Evolutionary conservation across 257 asterid species (phyloP).

Genomic region (Ilex aquifolium): DNA sequence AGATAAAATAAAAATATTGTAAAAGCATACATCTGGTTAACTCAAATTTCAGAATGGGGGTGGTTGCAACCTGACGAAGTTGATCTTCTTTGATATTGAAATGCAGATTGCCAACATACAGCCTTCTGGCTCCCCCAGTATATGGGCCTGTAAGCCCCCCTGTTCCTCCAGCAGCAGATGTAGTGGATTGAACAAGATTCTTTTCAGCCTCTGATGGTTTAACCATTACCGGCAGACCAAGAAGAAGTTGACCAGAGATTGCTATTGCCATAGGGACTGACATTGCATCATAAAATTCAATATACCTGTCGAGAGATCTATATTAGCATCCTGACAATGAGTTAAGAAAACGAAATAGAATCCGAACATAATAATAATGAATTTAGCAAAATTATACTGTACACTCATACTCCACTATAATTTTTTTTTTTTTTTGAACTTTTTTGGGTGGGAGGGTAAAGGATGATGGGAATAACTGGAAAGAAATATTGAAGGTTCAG

Average conservation of each 20-base stretch:
- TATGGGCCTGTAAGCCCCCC: conserved; percentile 39
- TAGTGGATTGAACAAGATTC: conserved; percentile 63
- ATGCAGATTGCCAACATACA: conserved; percentile 67
- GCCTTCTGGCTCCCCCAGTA: conserved; percentile 54
- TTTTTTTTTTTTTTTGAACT: no score
- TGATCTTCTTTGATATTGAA: conserved; percentile 58
- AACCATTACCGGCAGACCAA: conserved; percentile 68
- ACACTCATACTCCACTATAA: no score
- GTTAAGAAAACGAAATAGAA: background rate
- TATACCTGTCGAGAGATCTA: conserved; percentile 32
- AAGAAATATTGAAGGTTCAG: no score
- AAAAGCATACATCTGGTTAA: no score
- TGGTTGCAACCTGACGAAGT: conserved; percentile 48
- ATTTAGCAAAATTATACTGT: no score
- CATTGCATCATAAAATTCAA: conserved; percentile 60
- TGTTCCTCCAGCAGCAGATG: conserved; percentile 31
- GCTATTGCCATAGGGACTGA: conserved; percentile 83
- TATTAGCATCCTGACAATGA: background rate
- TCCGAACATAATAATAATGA: background rate
- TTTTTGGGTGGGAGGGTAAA: no score
- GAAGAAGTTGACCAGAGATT: conserved; percentile 66
- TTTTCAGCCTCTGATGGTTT: conserved; percentile 83
- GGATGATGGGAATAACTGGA: no score
- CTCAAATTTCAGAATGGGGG: no score
- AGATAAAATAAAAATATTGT: no score